Base-by-base conservation (phyloP, 345 rosid species). In the Gossypium bickii region DNA sequence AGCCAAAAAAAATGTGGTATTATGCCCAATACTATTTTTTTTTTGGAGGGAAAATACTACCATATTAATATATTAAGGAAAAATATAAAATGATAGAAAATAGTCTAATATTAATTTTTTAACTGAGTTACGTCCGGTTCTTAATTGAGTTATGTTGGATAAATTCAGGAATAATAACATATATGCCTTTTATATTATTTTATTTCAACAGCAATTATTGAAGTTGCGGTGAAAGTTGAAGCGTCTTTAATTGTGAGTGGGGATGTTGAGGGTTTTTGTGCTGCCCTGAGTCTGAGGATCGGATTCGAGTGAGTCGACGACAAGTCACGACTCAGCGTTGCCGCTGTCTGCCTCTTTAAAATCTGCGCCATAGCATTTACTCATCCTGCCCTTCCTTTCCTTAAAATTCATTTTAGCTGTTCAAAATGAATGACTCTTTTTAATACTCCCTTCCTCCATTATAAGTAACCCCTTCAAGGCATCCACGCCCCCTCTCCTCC, bases 311-410 rank as follows among this genome's bases (percentile, higher is more conserved):
- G 27, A 18, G 1, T 56, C 60, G 13, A 47, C 51, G 12, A 47
- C 15, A 34, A 34, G 41, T 34, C 27, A 56, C 27, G 61, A 57
- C 61, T 9, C 29, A 60, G 55, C 38, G 15, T 9, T 12, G 45
- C 12, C 51, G 51, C 9, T 57, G 58, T 17, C 22, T 61, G 49
- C 7, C 15, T 60, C 44, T 60, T 16, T 73, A 45, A 64, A 64
- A 51, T 52, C 72, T 65, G 78, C 69, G 57, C 48, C 56, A 25
- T 9, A 9, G 76, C 77, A 76, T 80, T 76, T 72, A 72, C 77
- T 61, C 18, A 12, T 12, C 0, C 52, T 38, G 16, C 61, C 67
- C 68, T 9, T 57, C 61, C 48, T 58, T 12, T 24, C 34, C 17
- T 56, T 56, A 34, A 34, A 34, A 4, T 34, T 34, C 25, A 56